Conservation (phyloP, 1,284 basidiomycete species). For the Cryptococcus maquisensis region DNA sequence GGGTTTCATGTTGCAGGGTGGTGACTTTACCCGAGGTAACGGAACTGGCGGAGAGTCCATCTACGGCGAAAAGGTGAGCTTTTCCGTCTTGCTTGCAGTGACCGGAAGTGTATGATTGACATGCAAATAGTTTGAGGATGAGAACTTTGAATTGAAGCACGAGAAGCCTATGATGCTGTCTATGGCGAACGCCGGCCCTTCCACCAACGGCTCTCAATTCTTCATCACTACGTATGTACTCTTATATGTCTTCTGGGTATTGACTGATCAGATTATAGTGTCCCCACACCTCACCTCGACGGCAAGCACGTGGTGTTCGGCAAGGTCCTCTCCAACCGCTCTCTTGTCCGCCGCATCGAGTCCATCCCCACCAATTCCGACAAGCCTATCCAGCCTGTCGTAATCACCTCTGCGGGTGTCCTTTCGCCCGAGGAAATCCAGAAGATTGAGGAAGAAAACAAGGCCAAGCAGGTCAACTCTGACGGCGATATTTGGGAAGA, state of each 20-base stretch:
- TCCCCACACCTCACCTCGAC: slow-evolving; percentile 51
- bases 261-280: slow-evolving; percentile 17
- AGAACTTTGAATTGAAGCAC: slow-evolving; percentile 80
- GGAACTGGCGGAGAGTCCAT: slow-evolving; percentile 92
- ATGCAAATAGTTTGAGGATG: slow-evolving; percentile 55
- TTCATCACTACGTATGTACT: slow-evolving; percentile 50
- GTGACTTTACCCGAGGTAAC: slow-evolving; percentile 56
- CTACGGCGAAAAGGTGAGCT: slow-evolving; percentile 67
- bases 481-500: slow-evolving; percentile 47
- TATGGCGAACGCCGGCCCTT: slow-evolving; percentile 75
- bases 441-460: slow-evolving; percentile 31
- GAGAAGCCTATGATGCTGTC: slow-evolving; percentile 75
- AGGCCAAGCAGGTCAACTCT: slow-evolving; percentile 26
- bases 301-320: slow-evolving; percentile 86
- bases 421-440: slow-evolving; percentile 38
- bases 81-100: neutral
- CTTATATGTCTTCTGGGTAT: neutral
- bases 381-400: slow-evolving; percentile 53
- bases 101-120: neutral
- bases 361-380: slow-evolving; percentile 53
- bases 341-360: slow-evolving; percentile 68
- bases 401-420: slow-evolving; percentile 57
- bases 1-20: slow-evolving; percentile 70
- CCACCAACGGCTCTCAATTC: slow-evolving; percentile 64
- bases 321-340: slow-evolving; percentile 60